Conservation (phyloP, 805 yeast genomes). For the Nakazawaea wyomingensis region DNA sequence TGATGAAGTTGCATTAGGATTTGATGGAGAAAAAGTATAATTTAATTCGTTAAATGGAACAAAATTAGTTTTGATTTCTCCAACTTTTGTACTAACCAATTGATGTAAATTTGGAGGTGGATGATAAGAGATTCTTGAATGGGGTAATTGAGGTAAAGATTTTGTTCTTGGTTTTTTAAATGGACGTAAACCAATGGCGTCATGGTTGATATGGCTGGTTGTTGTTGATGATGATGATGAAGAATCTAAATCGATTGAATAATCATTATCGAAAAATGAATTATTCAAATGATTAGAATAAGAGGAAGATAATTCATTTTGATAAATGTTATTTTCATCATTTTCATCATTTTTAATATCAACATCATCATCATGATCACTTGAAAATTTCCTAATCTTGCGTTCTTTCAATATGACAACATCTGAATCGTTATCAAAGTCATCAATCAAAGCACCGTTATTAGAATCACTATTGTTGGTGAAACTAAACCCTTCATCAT, state of each 20-base stretch:
- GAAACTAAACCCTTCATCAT: conserved; percentile 26
- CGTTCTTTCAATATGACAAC: conserved; percentile 13
- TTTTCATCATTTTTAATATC: conserved; percentile 8
- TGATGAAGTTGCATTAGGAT: conserved; percentile 11
- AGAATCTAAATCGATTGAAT: neutral
- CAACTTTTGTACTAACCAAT: conserved; percentile 33
- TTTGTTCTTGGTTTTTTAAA: conserved; percentile 43
- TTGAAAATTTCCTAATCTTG: conserved; percentile 1
- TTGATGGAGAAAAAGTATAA: conserved; percentile 21
- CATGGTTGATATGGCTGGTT: neutral
- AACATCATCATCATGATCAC: conserved; percentile 7
- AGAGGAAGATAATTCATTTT: neutral
- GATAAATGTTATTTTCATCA: neutral
- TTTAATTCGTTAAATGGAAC: conserved; percentile 21
- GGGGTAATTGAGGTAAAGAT: conserved; percentile 49
- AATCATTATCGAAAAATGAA: conserved; percentile 2
- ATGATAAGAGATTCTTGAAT: conserved; percentile 37
- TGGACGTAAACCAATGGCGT: conserved; percentile 12
- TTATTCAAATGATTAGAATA: neutral
- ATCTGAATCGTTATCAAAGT: conserved; percentile 12
- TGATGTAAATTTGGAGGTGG: conserved; percentile 26
- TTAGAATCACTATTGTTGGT: conserved; percentile 11
- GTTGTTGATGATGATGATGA: too few relatives aligned
- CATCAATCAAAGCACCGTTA: conserved; percentile 7
- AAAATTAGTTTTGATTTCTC: conserved; percentile 34